These are phyloP conservation scores for Talaromyces sp. DNA, from an alignment of 2,329 filamentous ascomycete genomes.

Conservation along the genomic window DNA sequence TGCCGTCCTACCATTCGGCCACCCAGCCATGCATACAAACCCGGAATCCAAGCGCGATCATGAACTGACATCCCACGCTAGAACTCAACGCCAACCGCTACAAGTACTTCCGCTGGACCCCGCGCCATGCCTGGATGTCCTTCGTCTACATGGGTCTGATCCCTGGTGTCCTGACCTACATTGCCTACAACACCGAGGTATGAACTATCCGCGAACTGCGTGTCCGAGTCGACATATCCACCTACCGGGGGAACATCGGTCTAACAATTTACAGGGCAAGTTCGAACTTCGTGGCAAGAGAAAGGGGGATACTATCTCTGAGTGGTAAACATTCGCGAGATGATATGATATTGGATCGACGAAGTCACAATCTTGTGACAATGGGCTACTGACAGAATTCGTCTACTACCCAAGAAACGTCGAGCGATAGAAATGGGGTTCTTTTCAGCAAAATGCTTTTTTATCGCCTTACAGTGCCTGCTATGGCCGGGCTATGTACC, in stretches of 20 bases:
- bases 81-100: constrained; percentile 83
- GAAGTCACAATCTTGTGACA: not conserved
- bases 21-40: not conserved
- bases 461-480: constrained; percentile 13
- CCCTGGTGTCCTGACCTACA: constrained; percentile 69
- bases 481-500: constrained; percentile 28
- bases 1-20: not conserved
- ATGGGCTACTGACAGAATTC: not conserved
- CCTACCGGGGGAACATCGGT: not conserved
- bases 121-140: constrained; percentile 75
- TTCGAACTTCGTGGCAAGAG: constrained; percentile 84
- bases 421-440: not conserved
- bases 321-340: constrained; percentile 60
- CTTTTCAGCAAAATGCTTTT: constrained; percentile 7
- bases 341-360: constrained; percentile 7
- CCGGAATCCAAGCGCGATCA: not conserved
- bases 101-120: constrained; percentile 95
- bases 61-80: constrained; percentile 41
- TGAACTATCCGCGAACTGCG: constrained; percentile 48
- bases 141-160: constrained; percentile 76
- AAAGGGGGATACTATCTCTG: constrained; percentile 78
- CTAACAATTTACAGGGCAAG: constrained; percentile 67
- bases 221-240: not conserved
- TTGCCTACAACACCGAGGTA: constrained; percentile 84
- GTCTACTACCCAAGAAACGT: not conserved